A percentile compares a stretch with the other conserved stretches of the same genome.
phyloP scores from a whole-genome alignment of 148 eudicot genomes.

The Pharnaceum exiguum region DNA sequence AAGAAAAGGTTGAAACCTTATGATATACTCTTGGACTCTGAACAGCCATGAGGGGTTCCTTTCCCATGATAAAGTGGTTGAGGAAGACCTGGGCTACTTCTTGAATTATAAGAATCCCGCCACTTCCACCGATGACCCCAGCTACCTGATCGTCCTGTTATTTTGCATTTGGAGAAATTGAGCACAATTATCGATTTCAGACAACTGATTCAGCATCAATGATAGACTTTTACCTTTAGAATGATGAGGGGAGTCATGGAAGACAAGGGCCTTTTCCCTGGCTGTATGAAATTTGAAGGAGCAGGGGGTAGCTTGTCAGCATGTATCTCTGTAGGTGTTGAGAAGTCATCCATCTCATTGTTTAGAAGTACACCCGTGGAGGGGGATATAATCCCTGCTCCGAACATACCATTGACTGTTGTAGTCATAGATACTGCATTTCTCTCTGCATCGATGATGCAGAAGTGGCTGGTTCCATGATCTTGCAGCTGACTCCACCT shows the following conservation, averaged over 20 bases:
- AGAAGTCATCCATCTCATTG: slow-evolving; percentile 77
- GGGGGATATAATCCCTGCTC: slow-evolving; percentile 54
- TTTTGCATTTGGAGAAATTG: neutral
- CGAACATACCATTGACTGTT: slow-evolving; percentile 57
- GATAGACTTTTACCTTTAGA: slow-evolving; percentile 43
- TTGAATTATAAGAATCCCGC: slow-evolving; percentile 59
- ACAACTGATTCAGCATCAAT: neutral
- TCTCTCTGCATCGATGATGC: slow-evolving; percentile 64
- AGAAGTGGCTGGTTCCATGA: slow-evolving; percentile 77
- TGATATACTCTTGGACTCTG: slow-evolving; percentile 66
- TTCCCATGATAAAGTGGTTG: slow-evolving; percentile 53
- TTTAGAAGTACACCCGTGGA: slow-evolving; percentile 59
- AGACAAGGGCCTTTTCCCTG: slow-evolving; percentile 71
- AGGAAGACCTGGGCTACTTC: slow-evolving; percentile 63
- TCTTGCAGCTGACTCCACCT: slow-evolving; percentile 76
- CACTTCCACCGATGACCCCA: slow-evolving; percentile 78
- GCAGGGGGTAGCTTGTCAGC: slow-evolving; percentile 61
- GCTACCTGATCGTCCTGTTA: slow-evolving; percentile 54
- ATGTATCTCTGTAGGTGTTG: slow-evolving; percentile 45
- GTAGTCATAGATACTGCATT: slow-evolving; percentile 80
- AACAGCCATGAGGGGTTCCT: slow-evolving; percentile 59
- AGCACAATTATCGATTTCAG: neutral
- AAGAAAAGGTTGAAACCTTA: too few species aligned
- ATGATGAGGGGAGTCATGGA: slow-evolving; percentile 69
- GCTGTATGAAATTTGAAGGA: slow-evolving; percentile 52